Conservation (phyloP, 805 yeast species). For the Geotrichum ghanense region DNA sequence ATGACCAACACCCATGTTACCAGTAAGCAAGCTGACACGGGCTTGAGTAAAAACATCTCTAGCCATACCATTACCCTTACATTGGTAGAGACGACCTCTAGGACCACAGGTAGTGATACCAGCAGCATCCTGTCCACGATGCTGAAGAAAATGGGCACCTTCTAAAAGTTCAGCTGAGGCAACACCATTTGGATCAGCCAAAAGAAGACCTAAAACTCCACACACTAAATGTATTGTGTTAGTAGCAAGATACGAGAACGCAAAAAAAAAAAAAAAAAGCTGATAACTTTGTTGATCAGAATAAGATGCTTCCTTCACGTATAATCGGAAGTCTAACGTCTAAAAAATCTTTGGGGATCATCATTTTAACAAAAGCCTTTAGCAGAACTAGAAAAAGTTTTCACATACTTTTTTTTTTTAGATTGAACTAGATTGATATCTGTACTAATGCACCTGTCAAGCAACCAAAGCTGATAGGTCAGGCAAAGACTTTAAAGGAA, state of each 20-base stretch:
- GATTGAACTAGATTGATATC: neutral
- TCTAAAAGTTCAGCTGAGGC: conserved; percentile 89
- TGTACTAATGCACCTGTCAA: neutral
- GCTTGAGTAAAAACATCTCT: conserved; percentile 86
- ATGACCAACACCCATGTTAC: conserved; percentile 93
- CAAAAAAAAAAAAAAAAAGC: neutral
- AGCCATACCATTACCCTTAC: conserved; percentile 99
- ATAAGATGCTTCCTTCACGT: neutral
- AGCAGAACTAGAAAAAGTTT: neutral
- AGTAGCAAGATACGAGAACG: conserved; percentile 3
- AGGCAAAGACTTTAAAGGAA: neutral
- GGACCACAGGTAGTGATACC: conserved; percentile 95
- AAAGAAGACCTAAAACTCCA: conserved; percentile 83
- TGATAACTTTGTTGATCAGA: neutral
- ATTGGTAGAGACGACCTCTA: conserved; percentile 88
- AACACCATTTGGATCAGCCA: conserved; percentile 57
- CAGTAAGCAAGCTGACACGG: conserved; percentile 69
- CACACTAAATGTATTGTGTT: conserved; percentile 57
- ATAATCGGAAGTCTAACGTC: conserved; percentile 2
- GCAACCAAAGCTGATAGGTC: neutral
- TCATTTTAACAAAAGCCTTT: neutral
- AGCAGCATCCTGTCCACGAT: conserved; percentile 99
- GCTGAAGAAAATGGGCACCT: conserved; percentile 87
- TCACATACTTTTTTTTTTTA: too few relatives aligned
- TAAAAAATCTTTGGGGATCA: neutral